A percentile compares a stretch with the other conserved stretches of the same genome.
Conservation (phyloP, 2,329 filamentous ascomycete species). For the Pleoardoris graminearum region DNA sequence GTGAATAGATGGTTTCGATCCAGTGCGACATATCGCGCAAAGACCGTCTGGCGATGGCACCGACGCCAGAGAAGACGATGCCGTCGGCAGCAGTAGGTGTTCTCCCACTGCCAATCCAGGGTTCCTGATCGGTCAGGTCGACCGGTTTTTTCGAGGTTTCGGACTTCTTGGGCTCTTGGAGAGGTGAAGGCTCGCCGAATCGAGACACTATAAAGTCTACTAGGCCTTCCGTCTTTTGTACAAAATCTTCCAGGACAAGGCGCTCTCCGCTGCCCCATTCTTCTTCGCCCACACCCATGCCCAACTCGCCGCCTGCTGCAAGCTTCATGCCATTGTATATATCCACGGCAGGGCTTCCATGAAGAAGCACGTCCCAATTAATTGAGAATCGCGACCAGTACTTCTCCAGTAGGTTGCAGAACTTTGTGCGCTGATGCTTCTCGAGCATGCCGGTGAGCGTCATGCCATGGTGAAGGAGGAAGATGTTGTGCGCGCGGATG, state of each 20-base stretch:
- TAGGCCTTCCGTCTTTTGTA: conserved; percentile 76
- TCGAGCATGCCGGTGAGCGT: conserved; percentile 72
- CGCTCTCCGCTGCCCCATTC: conserved; percentile 91
- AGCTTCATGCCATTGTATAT: conserved; percentile 85
- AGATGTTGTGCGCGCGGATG: conserved; percentile 77
- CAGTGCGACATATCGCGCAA: conserved; percentile 76
- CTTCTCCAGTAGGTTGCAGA: conserved; percentile 71
- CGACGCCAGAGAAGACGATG: conserved; percentile 81
- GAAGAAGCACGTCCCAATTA: conserved; percentile 84
- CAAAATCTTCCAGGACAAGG: conserved; percentile 89
- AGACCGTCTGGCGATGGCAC: conserved; percentile 71
- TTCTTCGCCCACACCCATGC: conserved; percentile 93
- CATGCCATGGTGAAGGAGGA: conserved; percentile 83
- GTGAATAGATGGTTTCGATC: conserved; percentile 85
- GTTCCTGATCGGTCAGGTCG: conserved; percentile 33
- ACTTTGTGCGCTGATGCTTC: conserved; percentile 66
- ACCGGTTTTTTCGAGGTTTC: conserved; percentile 25
- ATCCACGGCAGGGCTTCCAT: conserved; percentile 81
- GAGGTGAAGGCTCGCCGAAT: conserved; percentile 66
- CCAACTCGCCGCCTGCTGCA: conserved; percentile 86
- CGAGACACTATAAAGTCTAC: conserved; percentile 86
- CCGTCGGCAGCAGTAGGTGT: conserved; percentile 75
- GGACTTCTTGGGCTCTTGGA: conserved; percentile 30
- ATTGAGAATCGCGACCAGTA: conserved; percentile 76
- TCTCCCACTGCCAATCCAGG: conserved; percentile 75